A percentile compares a stretch with the other conserved stretches of the same genome.
These are phyloP conservation scores for Paramecium pentaurelia DNA, from an alignment of 73 alveolate species.

Conservation along the genomic window DNA sequence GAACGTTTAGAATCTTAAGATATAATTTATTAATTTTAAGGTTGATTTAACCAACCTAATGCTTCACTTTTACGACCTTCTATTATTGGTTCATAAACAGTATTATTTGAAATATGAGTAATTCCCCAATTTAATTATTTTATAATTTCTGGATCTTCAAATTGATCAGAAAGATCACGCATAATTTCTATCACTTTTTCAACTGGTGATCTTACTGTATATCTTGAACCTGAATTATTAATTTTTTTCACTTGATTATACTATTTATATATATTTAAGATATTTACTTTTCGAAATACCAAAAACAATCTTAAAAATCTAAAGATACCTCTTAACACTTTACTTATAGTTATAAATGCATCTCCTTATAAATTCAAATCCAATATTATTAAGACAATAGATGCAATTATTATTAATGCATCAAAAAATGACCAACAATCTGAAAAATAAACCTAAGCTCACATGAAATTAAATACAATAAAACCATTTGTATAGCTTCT, in stretches of 20 bases:
- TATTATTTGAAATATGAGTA: constrained; percentile 25
- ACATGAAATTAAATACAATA: not conserved
- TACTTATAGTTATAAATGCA: not conserved
- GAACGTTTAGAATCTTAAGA: not conserved
- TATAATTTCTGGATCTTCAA: constrained; percentile 24
- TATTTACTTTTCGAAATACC: constrained; percentile 19
- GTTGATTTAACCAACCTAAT: not conserved
- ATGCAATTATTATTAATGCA: constrained; percentile 4
- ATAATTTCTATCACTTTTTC: constrained; percentile 40
- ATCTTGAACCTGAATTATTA: not conserved
- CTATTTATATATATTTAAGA: not conserved
- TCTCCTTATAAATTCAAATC: not conserved
- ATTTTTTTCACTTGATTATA: constrained; percentile 14
- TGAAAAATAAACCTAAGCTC: constrained; percentile 3
- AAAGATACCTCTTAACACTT: constrained; percentile 44
- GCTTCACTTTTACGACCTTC: not conserved
- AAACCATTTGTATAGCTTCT: not conserved
- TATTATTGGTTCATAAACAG: constrained; percentile 44
- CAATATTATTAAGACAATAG: not conserved
- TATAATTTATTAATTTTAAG: not conserved
- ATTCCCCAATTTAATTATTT: not conserved
- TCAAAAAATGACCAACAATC: constrained; percentile 10
- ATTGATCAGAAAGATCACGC: not conserved
- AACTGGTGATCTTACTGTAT: constrained; percentile 42
- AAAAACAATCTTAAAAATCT: constrained; percentile 54